phyloP scores from a whole-genome alignment of 345 rosid genomes.

The Acer campestre region DNA sequence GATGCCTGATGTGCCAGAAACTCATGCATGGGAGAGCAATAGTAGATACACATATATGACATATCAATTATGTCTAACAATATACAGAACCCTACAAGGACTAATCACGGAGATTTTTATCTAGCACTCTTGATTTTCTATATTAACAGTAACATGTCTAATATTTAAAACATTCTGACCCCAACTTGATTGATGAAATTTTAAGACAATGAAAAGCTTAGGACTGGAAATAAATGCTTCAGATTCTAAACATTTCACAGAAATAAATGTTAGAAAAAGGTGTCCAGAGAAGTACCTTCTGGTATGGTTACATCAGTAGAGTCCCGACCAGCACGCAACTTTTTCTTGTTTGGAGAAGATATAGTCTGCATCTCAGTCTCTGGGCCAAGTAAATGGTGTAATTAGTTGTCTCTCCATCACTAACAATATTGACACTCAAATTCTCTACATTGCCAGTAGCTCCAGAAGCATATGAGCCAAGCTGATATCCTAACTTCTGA shows the following conservation, averaged over 20 bases:
- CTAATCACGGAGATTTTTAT: background rate
- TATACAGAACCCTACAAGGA: background rate
- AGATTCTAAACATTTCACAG: conserved; percentile 7
- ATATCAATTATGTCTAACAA: background rate
- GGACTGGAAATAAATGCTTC: background rate
- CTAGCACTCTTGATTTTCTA: background rate
- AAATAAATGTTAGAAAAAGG: background rate
- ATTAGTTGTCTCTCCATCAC: conserved; percentile 61
- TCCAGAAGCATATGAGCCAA: conserved; percentile 47
- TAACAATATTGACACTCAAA: conserved; percentile 56
- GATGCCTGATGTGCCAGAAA: background rate
- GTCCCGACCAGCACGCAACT: conserved; percentile 33
- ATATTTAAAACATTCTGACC: background rate
- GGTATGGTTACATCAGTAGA: conserved; percentile 37
- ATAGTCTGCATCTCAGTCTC: conserved; percentile 39
- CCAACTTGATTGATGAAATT: background rate
- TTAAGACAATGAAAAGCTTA: background rate
- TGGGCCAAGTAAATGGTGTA: conserved; percentile 34
- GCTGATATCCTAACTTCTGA: conserved; percentile 72
- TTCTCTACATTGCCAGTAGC: conserved; percentile 62
- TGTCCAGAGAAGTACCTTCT: conserved; percentile 38
- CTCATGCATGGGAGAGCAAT: background rate
- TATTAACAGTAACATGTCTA: background rate
- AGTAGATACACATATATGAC: background rate
- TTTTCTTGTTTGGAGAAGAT: conserved; percentile 46